These are phyloP conservation scores for Candida hispaniensis DNA, from an alignment of 805 yeast species.

Conservation along the genomic window DNA sequence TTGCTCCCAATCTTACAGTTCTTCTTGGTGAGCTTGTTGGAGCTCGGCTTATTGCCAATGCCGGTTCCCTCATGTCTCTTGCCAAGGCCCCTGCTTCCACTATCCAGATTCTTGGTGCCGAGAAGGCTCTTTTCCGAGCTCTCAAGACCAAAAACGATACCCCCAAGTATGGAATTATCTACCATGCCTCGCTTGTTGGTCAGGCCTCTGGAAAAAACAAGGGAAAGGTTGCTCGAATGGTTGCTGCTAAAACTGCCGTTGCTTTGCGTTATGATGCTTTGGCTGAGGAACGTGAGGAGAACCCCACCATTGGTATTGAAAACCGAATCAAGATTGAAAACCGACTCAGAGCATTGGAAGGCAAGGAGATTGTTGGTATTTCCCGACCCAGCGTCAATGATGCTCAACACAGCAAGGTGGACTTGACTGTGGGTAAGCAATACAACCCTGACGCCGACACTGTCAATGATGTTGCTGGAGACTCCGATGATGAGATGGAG, in stretches of 20 bases:
- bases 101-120: conserved; percentile 96
- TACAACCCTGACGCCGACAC: conserved; percentile 96
- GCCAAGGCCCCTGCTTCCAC: conserved; percentile 99
- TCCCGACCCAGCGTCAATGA: conserved; percentile 55
- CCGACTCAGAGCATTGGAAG: conserved; percentile 89
- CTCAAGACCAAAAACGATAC: conserved; percentile 94
- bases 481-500: conserved; percentile 58
- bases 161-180: conserved; percentile 90
- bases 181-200: conserved; percentile 90
- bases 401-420: conserved; percentile 70
- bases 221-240: conserved; percentile 97
- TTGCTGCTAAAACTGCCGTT: conserved; percentile 97
- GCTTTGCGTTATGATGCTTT: conserved; percentile 93
- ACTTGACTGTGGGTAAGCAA: conserved; percentile 70
- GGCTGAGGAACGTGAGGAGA: conserved; percentile 85
- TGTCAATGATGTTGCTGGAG: conserved; percentile 62
- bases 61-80: conserved; percentile 92
- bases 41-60: conserved; percentile 95
- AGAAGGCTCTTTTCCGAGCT: conserved; percentile 92
- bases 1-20: conserved; percentile 94
- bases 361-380: conserved; percentile 89
- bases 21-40: conserved; percentile 98
- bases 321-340: conserved; percentile 90
- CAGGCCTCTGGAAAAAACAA: conserved; percentile 92
- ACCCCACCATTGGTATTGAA: conserved; percentile 85